phyloP scores from a whole-genome alignment of 2,329 filamentous ascomycete species.

The Cordyceps cateniannulata region DNA sequence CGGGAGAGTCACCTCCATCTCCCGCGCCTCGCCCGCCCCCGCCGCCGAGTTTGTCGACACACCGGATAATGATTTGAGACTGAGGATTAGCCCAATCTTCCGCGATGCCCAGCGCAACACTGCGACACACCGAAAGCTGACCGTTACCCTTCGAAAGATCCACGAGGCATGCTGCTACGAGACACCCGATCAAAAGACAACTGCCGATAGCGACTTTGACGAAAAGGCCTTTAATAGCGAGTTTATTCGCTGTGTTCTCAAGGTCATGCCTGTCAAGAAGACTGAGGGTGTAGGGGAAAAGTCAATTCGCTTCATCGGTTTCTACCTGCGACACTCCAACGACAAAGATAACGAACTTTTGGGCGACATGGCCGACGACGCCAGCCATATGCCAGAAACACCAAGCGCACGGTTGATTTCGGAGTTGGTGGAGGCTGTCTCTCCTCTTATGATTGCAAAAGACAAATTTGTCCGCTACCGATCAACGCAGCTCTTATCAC shows the following conservation, averaged over 20 bases:
- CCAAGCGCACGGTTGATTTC: constrained; percentile 75
- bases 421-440: constrained; percentile 63
- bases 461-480: constrained; percentile 91
- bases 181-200: constrained; percentile 45
- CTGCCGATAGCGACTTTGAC: constrained; percentile 59
- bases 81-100: constrained; percentile 66
- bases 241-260: constrained; percentile 72
- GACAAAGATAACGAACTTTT: constrained; percentile 66
- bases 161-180: constrained; percentile 78
- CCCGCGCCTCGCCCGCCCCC: constrained; percentile 47
- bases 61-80: constrained; percentile 62
- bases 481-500: constrained; percentile 81
- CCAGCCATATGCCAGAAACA: constrained; percentile 69
- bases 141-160: constrained; percentile 80
- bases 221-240: constrained; percentile 86
- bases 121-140: constrained; percentile 82
- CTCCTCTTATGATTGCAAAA: constrained; percentile 75
- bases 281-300: constrained; percentile 83
- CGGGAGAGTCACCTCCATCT: constrained; percentile 39
- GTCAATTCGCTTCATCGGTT: constrained; percentile 76
- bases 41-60: constrained; percentile 72
- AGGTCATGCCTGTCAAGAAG: constrained; percentile 84
- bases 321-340: constrained; percentile 70
- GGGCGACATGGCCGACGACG: constrained; percentile 55
- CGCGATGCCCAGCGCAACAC: constrained; percentile 82